phyloP scores from a whole-genome alignment of 768 basidiomycete species.

The Podaxis rugospora region DNA sequence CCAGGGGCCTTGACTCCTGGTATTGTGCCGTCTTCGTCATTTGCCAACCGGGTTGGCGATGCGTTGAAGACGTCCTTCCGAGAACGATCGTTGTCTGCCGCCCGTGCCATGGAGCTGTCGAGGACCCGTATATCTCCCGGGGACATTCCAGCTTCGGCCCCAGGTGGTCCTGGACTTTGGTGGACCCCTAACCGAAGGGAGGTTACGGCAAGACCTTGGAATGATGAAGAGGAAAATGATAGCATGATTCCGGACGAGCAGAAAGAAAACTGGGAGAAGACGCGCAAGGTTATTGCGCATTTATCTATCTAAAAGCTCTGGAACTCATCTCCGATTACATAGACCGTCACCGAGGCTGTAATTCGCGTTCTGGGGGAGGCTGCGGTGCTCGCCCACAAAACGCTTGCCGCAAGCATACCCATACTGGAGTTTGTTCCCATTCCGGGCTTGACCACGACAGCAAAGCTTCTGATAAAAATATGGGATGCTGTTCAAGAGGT shows the following conservation, averaged over 20 bases:
- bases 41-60: background rate
- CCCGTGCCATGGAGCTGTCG: conserved; percentile 7
- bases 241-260: conserved; percentile 35
- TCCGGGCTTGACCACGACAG: conserved; percentile 49
- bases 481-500: conserved; percentile 61
- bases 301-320: background rate
- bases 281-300: conserved; percentile 24
- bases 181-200: conserved; percentile 12
- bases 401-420: conserved; percentile 36
- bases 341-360: conserved; percentile 34
- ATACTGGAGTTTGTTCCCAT: conserved; percentile 49
- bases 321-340: conserved; percentile 9
- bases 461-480: conserved; percentile 48
- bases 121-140: conserved; percentile 5
- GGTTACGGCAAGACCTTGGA: conserved; percentile 25
- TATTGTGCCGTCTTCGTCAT: background rate
- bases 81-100: conserved; percentile 20
- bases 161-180: conserved; percentile 2
- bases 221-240: conserved; percentile 25
- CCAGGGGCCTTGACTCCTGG: background rate
- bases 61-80: conserved; percentile 16
- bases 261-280: conserved; percentile 31
- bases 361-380: conserved; percentile 37
- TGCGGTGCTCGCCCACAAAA: conserved; percentile 39
- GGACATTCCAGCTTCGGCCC: conserved; percentile 10